These are phyloP conservation scores for Echium plantagineum DNA, from an alignment of 257 asterid species.

Conservation along the genomic window DNA sequence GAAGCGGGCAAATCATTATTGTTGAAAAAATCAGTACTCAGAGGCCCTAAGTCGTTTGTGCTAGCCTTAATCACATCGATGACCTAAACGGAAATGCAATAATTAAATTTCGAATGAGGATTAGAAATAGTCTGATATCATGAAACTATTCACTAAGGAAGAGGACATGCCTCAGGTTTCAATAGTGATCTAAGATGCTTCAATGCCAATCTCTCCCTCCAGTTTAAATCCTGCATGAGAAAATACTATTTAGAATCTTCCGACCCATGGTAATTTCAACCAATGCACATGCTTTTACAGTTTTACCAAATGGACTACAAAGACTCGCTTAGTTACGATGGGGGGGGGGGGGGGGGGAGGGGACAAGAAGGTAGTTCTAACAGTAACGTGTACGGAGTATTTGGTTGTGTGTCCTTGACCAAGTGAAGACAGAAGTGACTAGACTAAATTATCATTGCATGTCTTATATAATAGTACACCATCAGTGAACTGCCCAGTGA, in stretches of 20 bases:
- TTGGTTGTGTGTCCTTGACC: no score
- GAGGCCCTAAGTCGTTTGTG: slow-evolving; percentile 65
- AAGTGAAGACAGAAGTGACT: no score
- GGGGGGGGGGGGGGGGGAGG: no score
- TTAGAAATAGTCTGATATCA: background rate
- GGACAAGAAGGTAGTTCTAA: no score
- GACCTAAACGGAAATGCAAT: slow-evolving; percentile 33
- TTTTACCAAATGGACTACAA: background rate
- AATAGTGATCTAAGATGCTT: slow-evolving; percentile 53
- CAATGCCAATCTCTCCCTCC: slow-evolving; percentile 64
- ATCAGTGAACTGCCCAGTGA: no score
- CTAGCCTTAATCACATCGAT: slow-evolving; percentile 58
- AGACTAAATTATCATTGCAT: no score
- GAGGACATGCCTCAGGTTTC: slow-evolving; percentile 44
- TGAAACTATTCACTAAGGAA: slow-evolving; percentile 1
- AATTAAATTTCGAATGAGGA: slow-evolving; percentile 8
- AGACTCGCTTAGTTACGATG: no score
- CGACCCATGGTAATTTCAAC: background rate
- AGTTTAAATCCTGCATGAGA: slow-evolving; percentile 42
- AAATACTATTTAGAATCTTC: slow-evolving; percentile 9
- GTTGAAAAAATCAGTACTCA: slow-evolving; percentile 52
- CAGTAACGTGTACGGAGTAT: no score
- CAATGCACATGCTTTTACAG: background rate
- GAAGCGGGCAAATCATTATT: slow-evolving; percentile 65
- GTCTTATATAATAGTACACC: no score